Conservation (phyloP, 2,329 filamentous ascomycete genomes). For the Alternaria metachromatica region DNA sequence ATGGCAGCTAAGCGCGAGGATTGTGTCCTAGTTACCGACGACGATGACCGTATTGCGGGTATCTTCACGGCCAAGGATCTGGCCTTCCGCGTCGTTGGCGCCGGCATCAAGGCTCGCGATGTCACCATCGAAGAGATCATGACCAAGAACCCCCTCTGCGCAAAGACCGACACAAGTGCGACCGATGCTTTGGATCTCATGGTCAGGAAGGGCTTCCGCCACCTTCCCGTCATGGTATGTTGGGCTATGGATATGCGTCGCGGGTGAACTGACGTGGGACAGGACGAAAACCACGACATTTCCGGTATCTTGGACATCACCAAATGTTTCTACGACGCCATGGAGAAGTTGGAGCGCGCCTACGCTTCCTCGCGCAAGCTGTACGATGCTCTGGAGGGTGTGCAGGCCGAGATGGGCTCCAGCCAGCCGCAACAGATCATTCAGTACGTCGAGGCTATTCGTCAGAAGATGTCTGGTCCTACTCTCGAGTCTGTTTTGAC, state of each 20-base stretch:
- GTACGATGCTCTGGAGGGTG: conserved; percentile 95
- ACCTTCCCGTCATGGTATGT: conserved; percentile 84
- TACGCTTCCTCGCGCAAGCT: conserved; percentile 98
- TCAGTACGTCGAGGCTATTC: conserved; percentile 95
- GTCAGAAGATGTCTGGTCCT: conserved; percentile 96
- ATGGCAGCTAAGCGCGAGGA: conserved; percentile 99
- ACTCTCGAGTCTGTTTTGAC: conserved; percentile 94
- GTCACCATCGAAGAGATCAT: conserved; percentile 98
- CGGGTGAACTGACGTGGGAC: background rate
- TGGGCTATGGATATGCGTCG: background rate
- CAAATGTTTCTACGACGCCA: conserved; percentile 99
- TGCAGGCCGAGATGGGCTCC: conserved; percentile 93
- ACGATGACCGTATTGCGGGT: conserved; percentile 95
- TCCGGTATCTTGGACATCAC: conserved; percentile 98
- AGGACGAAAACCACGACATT: conserved; percentile 97
- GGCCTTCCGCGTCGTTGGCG: conserved; percentile 93
- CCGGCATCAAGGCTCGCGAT: conserved; percentile 84
- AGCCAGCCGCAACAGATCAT: conserved; percentile 99
- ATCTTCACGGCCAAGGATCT: conserved; percentile 99
- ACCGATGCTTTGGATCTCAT: conserved; percentile 97
- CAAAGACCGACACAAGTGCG: conserved; percentile 95
- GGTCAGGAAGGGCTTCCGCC: conserved; percentile 97
- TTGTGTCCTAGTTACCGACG: conserved; percentile 95
- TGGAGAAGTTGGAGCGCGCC: conserved; percentile 98
- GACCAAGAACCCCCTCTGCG: conserved; percentile 99